Evolutionary conservation across 129 eudicot genomes (phyloP).

Genomic region (Pittosporum tobira): DNA sequence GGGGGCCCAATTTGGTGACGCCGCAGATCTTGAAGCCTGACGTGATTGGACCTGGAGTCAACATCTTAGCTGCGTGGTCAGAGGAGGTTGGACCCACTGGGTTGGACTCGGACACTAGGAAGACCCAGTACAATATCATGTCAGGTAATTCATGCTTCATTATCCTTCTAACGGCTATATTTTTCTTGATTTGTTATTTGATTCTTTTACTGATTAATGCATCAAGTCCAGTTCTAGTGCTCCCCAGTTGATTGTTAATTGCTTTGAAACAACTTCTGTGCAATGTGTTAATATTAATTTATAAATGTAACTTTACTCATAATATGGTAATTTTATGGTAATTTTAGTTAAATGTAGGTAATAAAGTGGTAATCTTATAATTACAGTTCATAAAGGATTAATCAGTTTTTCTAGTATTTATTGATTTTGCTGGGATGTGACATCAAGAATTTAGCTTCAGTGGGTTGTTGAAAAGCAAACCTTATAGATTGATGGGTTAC

Average conservation of each 20-base stretch:
- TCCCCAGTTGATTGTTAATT: not conserved
- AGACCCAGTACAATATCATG: constrained; percentile 73
- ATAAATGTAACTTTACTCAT: too few relatives aligned
- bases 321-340: too few relatives aligned
- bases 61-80: constrained; percentile 94
- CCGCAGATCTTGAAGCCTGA: constrained; percentile 91
- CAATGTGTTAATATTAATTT: too few relatives aligned
- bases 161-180: constrained; percentile 16
- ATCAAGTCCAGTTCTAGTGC: not conserved
- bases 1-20: constrained; percentile 80
- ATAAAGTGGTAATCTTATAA: too few relatives aligned
- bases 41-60: constrained; percentile 90
- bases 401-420: not conserved
- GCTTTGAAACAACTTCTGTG: not conserved
- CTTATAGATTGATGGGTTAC: not conserved
- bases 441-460: not conserved
- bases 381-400: too few relatives aligned
- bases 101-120: constrained; percentile 57
- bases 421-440: not conserved
- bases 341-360: too few relatives aligned
- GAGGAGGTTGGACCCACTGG: constrained; percentile 80
- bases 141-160: constrained; percentile 38
- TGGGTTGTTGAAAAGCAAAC: constrained; percentile 8
- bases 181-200: not conserved
- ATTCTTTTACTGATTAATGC: not conserved